phyloP scores from a whole-genome alignment of 139 green algal species.

The Coccomyxa sp. region DNA sequence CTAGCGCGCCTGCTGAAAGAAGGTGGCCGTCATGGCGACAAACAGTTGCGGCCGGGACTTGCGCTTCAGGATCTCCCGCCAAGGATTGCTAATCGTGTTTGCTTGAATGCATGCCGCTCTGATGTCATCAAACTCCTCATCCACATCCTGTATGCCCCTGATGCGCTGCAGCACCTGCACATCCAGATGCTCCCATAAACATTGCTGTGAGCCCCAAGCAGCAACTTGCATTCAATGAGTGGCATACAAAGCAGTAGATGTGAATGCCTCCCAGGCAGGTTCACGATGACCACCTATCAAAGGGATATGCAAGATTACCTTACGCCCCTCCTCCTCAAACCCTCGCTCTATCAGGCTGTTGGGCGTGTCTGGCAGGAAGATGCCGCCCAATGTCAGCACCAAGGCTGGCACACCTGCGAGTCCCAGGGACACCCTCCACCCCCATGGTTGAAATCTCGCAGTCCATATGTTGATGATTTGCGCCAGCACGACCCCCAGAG shows the following conservation, averaged over 20 bases:
- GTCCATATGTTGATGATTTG: slow-evolving; percentile 26
- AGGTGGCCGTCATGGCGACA: slow-evolving; percentile 13
- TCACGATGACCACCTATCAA: too few species aligned
- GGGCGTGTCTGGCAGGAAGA: slow-evolving; percentile 72
- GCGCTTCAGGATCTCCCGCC: slow-evolving; percentile 13
- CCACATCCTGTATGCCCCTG: slow-evolving; percentile 16
- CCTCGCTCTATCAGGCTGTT: slow-evolving; percentile 72
- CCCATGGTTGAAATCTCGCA: background rate
- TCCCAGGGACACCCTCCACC: slow-evolving; percentile 27
- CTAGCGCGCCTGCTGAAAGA: slow-evolving; percentile 12
- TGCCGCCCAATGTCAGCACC: slow-evolving; percentile 31
- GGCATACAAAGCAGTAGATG: too few species aligned
- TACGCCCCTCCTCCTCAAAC: background rate
- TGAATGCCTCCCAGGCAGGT: too few species aligned
- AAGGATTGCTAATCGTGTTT: slow-evolving; percentile 17
- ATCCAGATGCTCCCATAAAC: background rate
- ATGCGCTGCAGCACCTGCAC: slow-evolving; percentile 12
- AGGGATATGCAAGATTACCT: background rate
- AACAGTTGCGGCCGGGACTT: slow-evolving; percentile 24
- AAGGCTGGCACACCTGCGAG: slow-evolving; percentile 21
- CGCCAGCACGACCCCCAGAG: slow-evolving; percentile 22
- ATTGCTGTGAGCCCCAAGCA: background rate
- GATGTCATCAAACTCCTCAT: slow-evolving; percentile 21
- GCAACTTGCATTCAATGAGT: background rate
- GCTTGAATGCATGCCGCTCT: slow-evolving; percentile 2